A percentile compares a stretch with the other conserved stretches of the same genome.
phyloP scores from a whole-genome alignment of 495 filamentous ascomycete species.

The Tuber melanosporum region DNA sequence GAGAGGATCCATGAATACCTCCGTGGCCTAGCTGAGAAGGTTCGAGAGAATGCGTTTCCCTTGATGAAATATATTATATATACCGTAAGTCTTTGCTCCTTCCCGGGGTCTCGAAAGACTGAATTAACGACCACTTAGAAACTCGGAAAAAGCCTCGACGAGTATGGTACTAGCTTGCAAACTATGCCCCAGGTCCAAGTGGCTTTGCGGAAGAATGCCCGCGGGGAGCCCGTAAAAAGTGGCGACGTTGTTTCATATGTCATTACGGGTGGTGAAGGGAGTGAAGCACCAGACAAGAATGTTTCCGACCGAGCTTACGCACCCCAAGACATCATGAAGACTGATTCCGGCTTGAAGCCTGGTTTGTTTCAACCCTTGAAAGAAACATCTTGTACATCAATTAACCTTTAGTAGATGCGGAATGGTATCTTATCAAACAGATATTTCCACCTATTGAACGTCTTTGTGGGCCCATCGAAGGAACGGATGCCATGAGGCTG shows the following conservation, averaged over 20 bases:
- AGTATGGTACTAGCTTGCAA: constrained; percentile 78
- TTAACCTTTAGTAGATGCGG: constrained; percentile 40
- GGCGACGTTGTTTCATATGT: constrained; percentile 96
- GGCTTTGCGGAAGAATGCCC: constrained; percentile 75
- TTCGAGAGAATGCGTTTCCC: constrained; percentile 69
- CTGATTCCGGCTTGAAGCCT: constrained; percentile 62
- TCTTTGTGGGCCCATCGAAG: constrained; percentile 89
- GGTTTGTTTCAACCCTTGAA: constrained; percentile 21
- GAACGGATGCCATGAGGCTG: constrained; percentile 78
- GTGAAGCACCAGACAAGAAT: constrained; percentile 51
- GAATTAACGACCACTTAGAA: constrained; percentile 48
- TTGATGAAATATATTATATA: constrained; percentile 89
- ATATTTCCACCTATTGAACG: constrained; percentile 98
- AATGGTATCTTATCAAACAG: constrained; percentile 97
- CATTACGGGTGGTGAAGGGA: constrained; percentile 69
- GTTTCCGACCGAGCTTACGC: constrained; percentile 83
- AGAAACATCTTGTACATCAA: neutral
- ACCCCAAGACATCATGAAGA: constrained; percentile 74
- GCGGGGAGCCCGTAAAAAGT: constrained; percentile 77
- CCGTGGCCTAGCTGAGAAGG: constrained; percentile 68
- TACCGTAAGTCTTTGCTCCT: constrained; percentile 52
- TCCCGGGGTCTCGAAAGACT: neutral
- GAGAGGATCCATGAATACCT: constrained; percentile 89
- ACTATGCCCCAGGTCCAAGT: constrained; percentile 98
- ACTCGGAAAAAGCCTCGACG: constrained; percentile 84